phyloP scores from a whole-genome alignment of 2,329 filamentous ascomycete species.

The Sarocladium kiliense region DNA sequence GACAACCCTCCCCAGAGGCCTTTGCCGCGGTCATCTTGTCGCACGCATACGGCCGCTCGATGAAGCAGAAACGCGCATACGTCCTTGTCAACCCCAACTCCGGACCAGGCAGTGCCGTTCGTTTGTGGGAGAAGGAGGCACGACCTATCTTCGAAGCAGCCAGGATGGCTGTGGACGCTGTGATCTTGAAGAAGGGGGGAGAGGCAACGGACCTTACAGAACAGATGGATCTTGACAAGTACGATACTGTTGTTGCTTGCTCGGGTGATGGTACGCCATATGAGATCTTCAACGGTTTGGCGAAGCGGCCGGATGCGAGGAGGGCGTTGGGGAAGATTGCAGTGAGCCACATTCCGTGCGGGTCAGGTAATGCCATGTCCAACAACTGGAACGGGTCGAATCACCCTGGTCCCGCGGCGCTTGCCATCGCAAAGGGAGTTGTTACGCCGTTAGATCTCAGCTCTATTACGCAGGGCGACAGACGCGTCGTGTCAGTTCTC shows the following conservation, averaged over 20 bases:
- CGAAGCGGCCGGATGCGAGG: constrained; percentile 66
- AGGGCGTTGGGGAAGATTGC: constrained; percentile 72
- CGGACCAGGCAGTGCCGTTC: constrained; percentile 71
- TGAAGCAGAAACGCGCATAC: constrained; percentile 72
- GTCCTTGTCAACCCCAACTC: constrained; percentile 89
- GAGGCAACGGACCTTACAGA: constrained; percentile 76
- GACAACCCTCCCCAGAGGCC: constrained; percentile 37
- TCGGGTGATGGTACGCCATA: constrained; percentile 90
- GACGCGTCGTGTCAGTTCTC: constrained; percentile 76
- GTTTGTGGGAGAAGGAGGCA: constrained; percentile 68
- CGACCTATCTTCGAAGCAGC: constrained; percentile 81
- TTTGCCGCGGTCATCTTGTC: constrained; percentile 65
- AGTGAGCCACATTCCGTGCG: constrained; percentile 83
- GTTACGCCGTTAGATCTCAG: constrained; percentile 80
- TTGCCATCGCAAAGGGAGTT: constrained; percentile 82
- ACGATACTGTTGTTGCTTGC: constrained; percentile 81
- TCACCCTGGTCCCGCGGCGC: constrained; percentile 67
- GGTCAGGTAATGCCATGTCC: constrained; percentile 90
- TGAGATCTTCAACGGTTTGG: constrained; percentile 92
- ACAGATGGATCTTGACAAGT: constrained; percentile 70
- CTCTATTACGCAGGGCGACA: constrained; percentile 77
- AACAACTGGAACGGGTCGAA: constrained; percentile 83
- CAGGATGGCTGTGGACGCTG: constrained; percentile 68
- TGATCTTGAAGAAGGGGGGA: constrained; percentile 64
- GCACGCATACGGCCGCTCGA: constrained; percentile 63